A percentile compares a stretch with the other conserved stretches of the same genome.
Conservation (phyloP, 192 early-diverging fungal genomes). For the Backusella parvicylindrica region DNA sequence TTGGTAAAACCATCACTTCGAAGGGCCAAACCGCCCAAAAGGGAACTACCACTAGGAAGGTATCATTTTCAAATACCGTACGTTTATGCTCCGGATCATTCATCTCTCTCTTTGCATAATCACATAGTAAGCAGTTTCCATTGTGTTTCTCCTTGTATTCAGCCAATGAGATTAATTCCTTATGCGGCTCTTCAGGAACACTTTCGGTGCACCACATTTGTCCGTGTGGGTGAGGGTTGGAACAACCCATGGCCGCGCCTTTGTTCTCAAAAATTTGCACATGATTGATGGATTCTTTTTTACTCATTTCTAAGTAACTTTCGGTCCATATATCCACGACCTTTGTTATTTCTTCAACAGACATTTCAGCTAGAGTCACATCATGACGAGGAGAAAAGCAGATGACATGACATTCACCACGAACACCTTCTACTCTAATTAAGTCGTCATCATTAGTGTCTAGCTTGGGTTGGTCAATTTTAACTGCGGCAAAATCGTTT, state of each 20-base stretch:
- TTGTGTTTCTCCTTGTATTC: conserved; percentile 55
- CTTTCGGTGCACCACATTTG: conserved; percentile 89
- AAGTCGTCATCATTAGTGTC: conserved; percentile 27
- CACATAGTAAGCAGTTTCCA: conserved; percentile 74
- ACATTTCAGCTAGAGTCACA: conserved; percentile 87
- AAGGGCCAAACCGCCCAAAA: conserved; percentile 99
- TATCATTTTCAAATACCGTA: conserved; percentile 75
- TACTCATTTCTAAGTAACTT: conserved; percentile 53
- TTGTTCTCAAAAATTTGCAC: conserved; percentile 99
- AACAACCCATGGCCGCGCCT: conserved; percentile 94
- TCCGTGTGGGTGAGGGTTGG: conserved; percentile 95
- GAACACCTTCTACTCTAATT: conserved; percentile 55
- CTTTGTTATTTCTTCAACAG: conserved; percentile 51
- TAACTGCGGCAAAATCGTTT: conserved; percentile 94
- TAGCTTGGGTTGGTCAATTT: conserved; percentile 52
- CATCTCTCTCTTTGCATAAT: conserved; percentile 66
- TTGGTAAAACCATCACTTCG: conserved; percentile 84
- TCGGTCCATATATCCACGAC: conserved; percentile 76
- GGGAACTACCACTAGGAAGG: conserved; percentile 82
- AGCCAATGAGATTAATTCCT: conserved; percentile 65
- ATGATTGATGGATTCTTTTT: conserved; percentile 60
- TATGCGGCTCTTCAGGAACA: conserved; percentile 76
- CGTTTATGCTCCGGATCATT: conserved; percentile 25
- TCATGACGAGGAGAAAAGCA: conserved; percentile 91
- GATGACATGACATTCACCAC: conserved; percentile 85